Percentiles rank a stretch among this genome's conserved stretches.
phyloP scores from a whole-genome alignment of 2,329 filamentous ascomycete genomes.

The Monosporascus ibericus region DNA sequence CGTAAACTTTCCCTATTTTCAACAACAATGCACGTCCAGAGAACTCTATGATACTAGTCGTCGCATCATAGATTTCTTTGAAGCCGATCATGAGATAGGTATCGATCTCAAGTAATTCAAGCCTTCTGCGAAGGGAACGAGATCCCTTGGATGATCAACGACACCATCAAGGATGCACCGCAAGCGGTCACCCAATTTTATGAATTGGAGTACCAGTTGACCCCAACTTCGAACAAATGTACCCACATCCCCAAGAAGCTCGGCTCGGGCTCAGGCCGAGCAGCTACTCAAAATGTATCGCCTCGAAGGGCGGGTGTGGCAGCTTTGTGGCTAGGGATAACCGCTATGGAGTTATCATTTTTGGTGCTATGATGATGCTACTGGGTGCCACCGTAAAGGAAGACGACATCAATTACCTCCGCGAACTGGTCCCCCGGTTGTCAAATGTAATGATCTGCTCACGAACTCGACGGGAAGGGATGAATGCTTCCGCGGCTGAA shows the following conservation, averaged over 20 bases:
- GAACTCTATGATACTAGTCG: not conserved
- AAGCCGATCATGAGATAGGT: conserved; percentile 2
- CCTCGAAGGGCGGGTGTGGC: not conserved
- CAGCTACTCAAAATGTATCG: conserved; percentile 1
- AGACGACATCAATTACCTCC: conserved; percentile 12
- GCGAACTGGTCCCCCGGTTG: conserved; percentile 6
- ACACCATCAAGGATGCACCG: not conserved
- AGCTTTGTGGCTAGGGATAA: conserved; percentile 7
- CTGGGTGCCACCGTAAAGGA: conserved; percentile 14
- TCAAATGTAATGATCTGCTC: conserved; percentile 3
- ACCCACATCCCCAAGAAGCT: not conserved
- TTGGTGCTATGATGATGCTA: conserved; percentile 18
- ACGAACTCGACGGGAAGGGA: not conserved
- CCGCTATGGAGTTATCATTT: conserved; percentile 7
- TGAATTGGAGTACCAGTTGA: not conserved
- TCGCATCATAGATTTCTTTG: conserved; percentile 2
- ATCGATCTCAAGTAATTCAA: not conserved
- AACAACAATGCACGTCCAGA: no score
- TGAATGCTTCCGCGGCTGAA: conserved; percentile 10
- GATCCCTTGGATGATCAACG: not conserved
- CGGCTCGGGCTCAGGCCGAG: not conserved
- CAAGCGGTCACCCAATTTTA: not conserved
- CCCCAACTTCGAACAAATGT: not conserved
- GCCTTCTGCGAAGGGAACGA: not conserved
- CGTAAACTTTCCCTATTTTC: conserved; percentile 1